Evolutionary conservation across 164 flowering plant genomes (phyloP), one percentile per base, ranked within the genome.

Genomic region (Sedum album): DNA sequence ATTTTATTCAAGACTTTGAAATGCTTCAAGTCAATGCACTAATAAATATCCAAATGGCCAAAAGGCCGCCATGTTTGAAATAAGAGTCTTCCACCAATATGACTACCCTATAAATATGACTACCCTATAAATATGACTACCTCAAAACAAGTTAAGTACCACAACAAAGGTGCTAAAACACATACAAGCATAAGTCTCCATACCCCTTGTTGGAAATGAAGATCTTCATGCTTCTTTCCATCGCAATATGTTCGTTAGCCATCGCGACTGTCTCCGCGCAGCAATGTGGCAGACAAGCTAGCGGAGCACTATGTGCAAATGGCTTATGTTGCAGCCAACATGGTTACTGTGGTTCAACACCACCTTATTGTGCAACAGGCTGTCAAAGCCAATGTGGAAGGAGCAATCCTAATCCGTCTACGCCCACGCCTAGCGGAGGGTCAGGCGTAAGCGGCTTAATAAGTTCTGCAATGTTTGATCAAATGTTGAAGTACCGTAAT

Each of bases 201-300:
- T 51, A 21, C 2, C 60, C 28, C 10, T 53, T 25, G 31, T 28
- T 28, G 33, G 42, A 64, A 31, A 7, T 36, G 31, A 66, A 70
- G 17, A 28, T 53, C 66, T 23, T 67, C 35, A 70, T 46, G 61
- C 17, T 64, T 4, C 3, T 64, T 1, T 11, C 14, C 0, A 3
- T 64, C 8, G 26, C 66, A 5, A 20, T 35, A 39, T 5, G 13
- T 28, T 64, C 20, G 5, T 64, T 64, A 8, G 66, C 28, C 46
- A 21, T 20, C 14, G 3, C 33, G 23, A 18, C 9, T 31, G 53
- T 20, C 15, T 48, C 72, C 60, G 69, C 42, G 9, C 72, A 66
- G 23, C 79, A 78, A 68, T 79, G 80, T 75, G 82, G 82, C 18
- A 63, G 48, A 0, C 71, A 78, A 60, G 83, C 76, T 0, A n/a